These are phyloP conservation scores for Platanus orientalis DNA, from an alignment of 164 flowering plant species.

Conservation along the genomic window DNA sequence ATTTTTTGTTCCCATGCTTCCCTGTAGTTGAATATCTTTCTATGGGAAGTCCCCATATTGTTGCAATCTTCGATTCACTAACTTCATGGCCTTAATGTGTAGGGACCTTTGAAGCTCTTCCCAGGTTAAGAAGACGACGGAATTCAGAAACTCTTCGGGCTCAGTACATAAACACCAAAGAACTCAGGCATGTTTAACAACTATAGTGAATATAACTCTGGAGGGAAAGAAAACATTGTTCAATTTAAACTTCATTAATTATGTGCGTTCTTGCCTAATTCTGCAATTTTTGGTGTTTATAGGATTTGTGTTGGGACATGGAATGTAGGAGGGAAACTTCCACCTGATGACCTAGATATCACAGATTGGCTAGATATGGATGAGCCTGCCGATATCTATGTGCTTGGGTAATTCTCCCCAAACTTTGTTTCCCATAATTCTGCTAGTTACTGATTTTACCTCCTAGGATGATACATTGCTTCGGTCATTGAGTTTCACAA, in stretches of 20 bases:
- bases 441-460: no score
- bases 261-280: constrained; percentile 1
- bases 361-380: constrained; percentile 69
- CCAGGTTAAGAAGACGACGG: constrained; percentile 58
- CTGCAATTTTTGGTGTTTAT: constrained; percentile 5
- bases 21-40: background rate
- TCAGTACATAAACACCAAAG: constrained; percentile 81
- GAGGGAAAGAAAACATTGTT: background rate
- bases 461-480: no score
- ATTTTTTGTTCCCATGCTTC: background rate
- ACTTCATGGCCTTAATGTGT: constrained; percentile 7
- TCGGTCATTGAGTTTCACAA: no score
- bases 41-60: background rate
- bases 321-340: constrained; percentile 90
- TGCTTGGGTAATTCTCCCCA: constrained; percentile 64
- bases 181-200: constrained; percentile 47
- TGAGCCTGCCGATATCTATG: constrained; percentile 90
- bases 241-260: background rate
- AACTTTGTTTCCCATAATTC: background rate
- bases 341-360: constrained; percentile 76
- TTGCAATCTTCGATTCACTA: constrained; percentile 1
- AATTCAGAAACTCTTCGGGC: constrained; percentile 86
- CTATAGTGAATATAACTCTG: no score
- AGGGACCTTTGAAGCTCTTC: constrained; percentile 38
- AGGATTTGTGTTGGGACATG: constrained; percentile 88